phyloP scores from a whole-genome alignment of 176 grass and related monocot genomes.

The Oryza meyeriana region DNA sequence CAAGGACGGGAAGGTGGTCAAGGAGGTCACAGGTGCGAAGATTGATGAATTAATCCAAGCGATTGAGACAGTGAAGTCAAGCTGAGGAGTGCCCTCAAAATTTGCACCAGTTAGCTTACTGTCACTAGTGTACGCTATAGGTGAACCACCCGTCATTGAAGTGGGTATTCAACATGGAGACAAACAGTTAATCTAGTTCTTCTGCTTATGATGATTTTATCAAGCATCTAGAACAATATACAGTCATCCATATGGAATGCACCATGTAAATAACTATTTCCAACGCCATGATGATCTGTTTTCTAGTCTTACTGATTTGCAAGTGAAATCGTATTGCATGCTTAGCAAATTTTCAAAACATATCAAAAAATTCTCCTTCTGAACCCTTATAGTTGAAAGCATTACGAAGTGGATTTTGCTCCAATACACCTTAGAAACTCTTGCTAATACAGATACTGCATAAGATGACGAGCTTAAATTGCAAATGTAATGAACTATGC shows the following conservation, averaged over 20 bases:
- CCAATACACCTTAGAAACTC: not conserved
- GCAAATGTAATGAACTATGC: not conserved
- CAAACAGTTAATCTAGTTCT: slow-evolving; percentile 34
- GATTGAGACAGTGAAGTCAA: slow-evolving; percentile 67
- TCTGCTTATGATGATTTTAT: slow-evolving; percentile 38
- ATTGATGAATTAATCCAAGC: slow-evolving; percentile 63
- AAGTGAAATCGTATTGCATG: not conserved
- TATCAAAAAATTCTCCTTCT: not conserved
- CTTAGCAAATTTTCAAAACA: not conserved
- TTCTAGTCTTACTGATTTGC: slow-evolving; percentile 19
- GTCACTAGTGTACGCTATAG: slow-evolving; percentile 33
- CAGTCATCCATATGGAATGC: slow-evolving; percentile 11
- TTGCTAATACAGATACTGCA: slow-evolving; percentile 4
- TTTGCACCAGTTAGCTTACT: slow-evolving; percentile 16
- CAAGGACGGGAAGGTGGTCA: slow-evolving; percentile 75
- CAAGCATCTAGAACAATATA: slow-evolving; percentile 27
- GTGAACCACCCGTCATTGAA: slow-evolving; percentile 27
- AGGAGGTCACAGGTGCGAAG: slow-evolving; percentile 91
- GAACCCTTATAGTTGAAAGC: not conserved
- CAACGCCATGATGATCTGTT: slow-evolving; percentile 2
- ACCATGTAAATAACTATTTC: slow-evolving; percentile 39
- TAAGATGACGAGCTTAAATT: slow-evolving; percentile 11
- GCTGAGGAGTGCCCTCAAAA: slow-evolving; percentile 44
- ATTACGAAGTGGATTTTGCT: not conserved
- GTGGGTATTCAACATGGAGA: slow-evolving; percentile 24